Percentiles rank a stretch among this genome's conserved stretches.
phyloP scores from a whole-genome alignment of 106 monocot genomes.

The Platanthera guangdongensis region DNA sequence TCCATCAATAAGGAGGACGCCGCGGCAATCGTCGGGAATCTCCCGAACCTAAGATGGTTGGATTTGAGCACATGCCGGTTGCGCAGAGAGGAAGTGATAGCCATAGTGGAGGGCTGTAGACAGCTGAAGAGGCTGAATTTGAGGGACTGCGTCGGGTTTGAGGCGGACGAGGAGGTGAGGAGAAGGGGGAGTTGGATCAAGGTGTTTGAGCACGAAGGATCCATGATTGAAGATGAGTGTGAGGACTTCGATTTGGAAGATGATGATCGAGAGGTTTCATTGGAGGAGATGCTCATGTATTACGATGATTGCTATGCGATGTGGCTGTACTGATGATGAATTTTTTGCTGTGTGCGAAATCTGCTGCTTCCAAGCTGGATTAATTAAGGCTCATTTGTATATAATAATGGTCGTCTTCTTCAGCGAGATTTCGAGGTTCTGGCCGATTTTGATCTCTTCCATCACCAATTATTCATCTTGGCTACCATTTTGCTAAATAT shows the following conservation, averaged over 20 bases:
- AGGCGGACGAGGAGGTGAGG: constrained; percentile 27
- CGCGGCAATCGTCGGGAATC: constrained; percentile 6
- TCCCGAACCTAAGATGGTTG: constrained; percentile 24
- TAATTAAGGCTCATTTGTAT: no score
- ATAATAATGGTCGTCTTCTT: no score
- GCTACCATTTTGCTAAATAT: no score
- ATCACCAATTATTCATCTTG: no score
- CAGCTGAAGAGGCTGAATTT: constrained; percentile 28
- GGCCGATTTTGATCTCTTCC: no score
- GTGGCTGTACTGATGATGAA: background rate
- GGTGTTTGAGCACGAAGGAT: constrained; percentile 33
- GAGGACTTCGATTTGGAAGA: constrained; percentile 3
- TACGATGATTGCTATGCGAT: constrained; percentile 15
- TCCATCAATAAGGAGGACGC: constrained; percentile 33
- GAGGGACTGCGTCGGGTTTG: constrained; percentile 36
- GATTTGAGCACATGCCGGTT: constrained; percentile 31
- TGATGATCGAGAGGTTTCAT: constrained; percentile 18
- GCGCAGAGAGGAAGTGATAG: constrained; percentile 20
- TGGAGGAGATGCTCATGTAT: constrained; percentile 14
- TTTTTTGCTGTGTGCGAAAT: background rate
- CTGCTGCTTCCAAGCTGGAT: no score
- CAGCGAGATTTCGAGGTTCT: no score
- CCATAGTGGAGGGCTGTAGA: constrained; percentile 25
- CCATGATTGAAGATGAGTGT: constrained; percentile 14
- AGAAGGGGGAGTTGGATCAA: constrained; percentile 8